Conservation (phyloP, 768 basidiomycete species). For the Austroboletus eburneus region DNA sequence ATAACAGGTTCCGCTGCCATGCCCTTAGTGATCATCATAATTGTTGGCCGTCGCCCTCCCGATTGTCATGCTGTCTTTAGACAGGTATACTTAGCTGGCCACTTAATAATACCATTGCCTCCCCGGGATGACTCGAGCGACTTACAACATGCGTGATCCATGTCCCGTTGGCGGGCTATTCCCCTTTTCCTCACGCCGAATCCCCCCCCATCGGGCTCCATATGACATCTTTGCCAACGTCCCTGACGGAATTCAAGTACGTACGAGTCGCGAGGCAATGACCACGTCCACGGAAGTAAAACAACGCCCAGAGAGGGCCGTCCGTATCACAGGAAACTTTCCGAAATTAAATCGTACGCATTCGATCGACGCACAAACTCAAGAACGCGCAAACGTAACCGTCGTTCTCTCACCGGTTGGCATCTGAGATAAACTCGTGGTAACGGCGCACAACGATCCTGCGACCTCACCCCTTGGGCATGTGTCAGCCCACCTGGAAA, state of each 20-base stretch:
- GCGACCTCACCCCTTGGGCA: constrained; percentile 22
- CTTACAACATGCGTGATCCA: constrained; percentile 12
- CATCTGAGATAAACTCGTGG: constrained; percentile 31
- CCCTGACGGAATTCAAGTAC: constrained; percentile 10
- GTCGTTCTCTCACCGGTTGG: constrained; percentile 15
- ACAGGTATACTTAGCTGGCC: constrained; percentile 7
- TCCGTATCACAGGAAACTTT: constrained; percentile 10
- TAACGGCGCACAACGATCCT: constrained; percentile 22
- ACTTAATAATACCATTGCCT: constrained; percentile 15
- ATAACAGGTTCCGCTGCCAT: not conserved
- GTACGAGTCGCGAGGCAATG: constrained; percentile 6
- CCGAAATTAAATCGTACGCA: constrained; percentile 20
- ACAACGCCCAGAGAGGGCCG: constrained; percentile 5
- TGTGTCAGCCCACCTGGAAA: constrained; percentile 15
- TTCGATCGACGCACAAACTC: constrained; percentile 24
- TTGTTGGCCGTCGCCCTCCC: not conserved
- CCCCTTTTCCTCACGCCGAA: constrained; percentile 1
- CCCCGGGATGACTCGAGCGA: constrained; percentile 7
- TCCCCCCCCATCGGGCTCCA: constrained; percentile 1
- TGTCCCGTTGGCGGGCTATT: not conserved
- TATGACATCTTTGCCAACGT: not conserved
- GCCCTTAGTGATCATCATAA: not conserved
- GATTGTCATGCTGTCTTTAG: constrained; percentile 3
- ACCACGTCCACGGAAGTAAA: constrained; percentile 10
- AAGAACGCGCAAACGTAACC: constrained; percentile 3